Percentiles rank a stretch among this genome's conserved stretches.
These are phyloP conservation scores for Chlamydomonas reinhardtii DNA, from an alignment of 163 green algal genomes.

Conservation along the genomic window DNA sequence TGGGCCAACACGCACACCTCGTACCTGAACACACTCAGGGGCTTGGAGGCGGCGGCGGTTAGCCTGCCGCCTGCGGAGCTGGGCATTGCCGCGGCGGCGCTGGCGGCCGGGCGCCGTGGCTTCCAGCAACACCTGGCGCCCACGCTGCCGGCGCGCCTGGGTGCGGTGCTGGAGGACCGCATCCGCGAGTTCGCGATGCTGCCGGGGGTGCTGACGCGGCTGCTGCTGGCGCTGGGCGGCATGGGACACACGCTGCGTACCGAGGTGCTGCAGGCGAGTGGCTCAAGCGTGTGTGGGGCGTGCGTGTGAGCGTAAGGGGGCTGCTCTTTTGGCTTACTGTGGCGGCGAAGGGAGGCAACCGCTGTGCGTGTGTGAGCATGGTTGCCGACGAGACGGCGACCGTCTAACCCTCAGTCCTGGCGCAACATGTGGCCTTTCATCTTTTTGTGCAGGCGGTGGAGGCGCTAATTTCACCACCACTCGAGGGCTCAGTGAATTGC, in stretches of 20 bases:
- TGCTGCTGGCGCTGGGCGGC: neutral
- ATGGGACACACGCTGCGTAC: slow-evolving; percentile 40
- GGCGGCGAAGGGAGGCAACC: too few species aligned
- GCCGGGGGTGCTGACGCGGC: neutral
- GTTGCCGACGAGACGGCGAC: too few species aligned
- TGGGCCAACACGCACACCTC: too few species aligned
- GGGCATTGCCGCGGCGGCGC: neutral
- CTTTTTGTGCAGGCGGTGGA: too few species aligned
- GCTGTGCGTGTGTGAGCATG: neutral
- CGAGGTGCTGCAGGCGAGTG: slow-evolving; percentile 21
- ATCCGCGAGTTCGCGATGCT: neutral
- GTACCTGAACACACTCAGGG: neutral
- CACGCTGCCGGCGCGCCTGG: slow-evolving; percentile 16
- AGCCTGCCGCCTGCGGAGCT: neutral
- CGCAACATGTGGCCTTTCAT: too few species aligned
- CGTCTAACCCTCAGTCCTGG: too few species aligned
- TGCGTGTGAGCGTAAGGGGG: neutral
- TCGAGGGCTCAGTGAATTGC: too few species aligned
- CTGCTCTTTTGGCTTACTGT: neutral
- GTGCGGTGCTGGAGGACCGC: neutral
- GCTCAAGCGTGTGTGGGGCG: neutral
- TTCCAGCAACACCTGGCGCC: slow-evolving; percentile 30
- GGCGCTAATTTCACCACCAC: too few species aligned
- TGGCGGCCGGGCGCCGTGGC: neutral
- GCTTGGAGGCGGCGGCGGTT: neutral